A percentile compares a stretch with the other conserved stretches of the same genome.
phyloP scores from a whole-genome alignment of 768 basidiomycete species.

The Saitozyma sp. region DNA sequence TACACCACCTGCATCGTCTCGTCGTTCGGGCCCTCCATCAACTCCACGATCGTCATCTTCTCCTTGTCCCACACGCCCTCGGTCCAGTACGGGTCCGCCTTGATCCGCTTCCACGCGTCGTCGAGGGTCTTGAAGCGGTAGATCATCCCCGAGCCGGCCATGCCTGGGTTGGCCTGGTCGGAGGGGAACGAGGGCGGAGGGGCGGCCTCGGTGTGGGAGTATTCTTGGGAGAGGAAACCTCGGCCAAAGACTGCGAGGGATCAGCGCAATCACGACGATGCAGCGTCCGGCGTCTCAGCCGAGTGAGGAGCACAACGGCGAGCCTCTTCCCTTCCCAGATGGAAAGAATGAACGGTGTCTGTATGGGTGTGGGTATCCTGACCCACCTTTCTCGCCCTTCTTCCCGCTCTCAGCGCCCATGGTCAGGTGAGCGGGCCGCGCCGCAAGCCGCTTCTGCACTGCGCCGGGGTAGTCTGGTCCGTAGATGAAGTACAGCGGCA shows the following conservation, averaged over 20 bases:
- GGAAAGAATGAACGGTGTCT: too few species aligned
- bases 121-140: conserved; percentile 25
- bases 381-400: conserved; percentile 10
- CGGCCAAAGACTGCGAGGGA: conserved; percentile 29
- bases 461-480: conserved; percentile 36
- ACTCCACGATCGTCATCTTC: conserved; percentile 37
- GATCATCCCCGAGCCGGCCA: conserved; percentile 39
- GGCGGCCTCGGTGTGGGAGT: conserved; percentile 8
- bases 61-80: conserved; percentile 49
- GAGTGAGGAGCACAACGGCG: too few species aligned
- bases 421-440: conserved; percentile 27
- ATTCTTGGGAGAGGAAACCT: conserved; percentile 19
- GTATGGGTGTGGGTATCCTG: conserved; percentile 1
- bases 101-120: conserved; percentile 38
- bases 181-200: too few species aligned
- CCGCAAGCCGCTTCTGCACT: conserved; percentile 24
- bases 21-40: conserved; percentile 14
- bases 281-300: too few species aligned
- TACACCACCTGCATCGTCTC: too few species aligned
- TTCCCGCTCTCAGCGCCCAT: conserved; percentile 12
- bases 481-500: conserved; percentile 35
- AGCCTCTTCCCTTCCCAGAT: too few species aligned
- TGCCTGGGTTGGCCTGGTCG: background rate
- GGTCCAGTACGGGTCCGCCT: conserved; percentile 47
- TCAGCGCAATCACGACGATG: background rate